phyloP scores from a whole-genome alignment of 1,284 basidiomycete genomes.

The Exobasidium rhododendri region DNA sequence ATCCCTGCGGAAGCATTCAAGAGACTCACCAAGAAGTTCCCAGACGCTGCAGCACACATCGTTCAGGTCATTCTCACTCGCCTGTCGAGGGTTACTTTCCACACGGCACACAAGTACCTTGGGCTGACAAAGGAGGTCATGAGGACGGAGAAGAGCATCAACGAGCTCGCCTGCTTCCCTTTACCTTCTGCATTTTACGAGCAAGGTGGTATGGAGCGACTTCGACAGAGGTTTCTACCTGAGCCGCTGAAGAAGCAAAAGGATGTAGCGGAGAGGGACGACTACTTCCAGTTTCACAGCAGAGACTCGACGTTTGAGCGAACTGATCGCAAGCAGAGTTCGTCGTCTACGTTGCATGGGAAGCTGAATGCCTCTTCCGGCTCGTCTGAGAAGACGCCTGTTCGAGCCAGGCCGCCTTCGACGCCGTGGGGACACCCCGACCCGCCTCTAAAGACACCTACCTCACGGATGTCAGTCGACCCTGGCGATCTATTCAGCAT shows the following conservation, averaged over 20 bases:
- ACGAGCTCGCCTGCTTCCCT: slow-evolving; percentile 91
- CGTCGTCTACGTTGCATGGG: not conserved
- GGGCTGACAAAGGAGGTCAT: slow-evolving; percentile 93
- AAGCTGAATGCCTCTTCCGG: not conserved
- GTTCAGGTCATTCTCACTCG: slow-evolving; percentile 95
- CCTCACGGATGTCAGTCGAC: slow-evolving; percentile 45
- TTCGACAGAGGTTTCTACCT: slow-evolving; percentile 71
- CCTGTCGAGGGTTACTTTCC: slow-evolving; percentile 93
- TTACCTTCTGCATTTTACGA: slow-evolving; percentile 88
- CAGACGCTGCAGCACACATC: slow-evolving; percentile 93
- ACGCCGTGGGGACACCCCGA: slow-evolving; percentile 47
- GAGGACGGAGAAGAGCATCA: slow-evolving; percentile 92
- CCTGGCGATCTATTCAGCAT: slow-evolving; percentile 61
- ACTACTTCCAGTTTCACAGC: slow-evolving; percentile 7
- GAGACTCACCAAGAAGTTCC: slow-evolving; percentile 83
- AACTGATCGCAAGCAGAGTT: not conserved
- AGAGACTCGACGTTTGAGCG: not conserved
- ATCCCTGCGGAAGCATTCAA: slow-evolving; percentile 97
- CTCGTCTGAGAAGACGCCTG: not conserved
- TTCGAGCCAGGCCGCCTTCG: not conserved
- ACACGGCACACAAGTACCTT: slow-evolving; percentile 89
- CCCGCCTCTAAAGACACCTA: slow-evolving; percentile 44
- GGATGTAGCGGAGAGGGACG: not conserved
- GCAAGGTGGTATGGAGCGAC: slow-evolving; percentile 81
- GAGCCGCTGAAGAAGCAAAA: slow-evolving; percentile 21